Percentiles rank a stretch among this genome's conserved stretches.
phyloP scores from a whole-genome alignment of 2,329 filamentous ascomycete species.

The Metarhizium guizhouense region DNA sequence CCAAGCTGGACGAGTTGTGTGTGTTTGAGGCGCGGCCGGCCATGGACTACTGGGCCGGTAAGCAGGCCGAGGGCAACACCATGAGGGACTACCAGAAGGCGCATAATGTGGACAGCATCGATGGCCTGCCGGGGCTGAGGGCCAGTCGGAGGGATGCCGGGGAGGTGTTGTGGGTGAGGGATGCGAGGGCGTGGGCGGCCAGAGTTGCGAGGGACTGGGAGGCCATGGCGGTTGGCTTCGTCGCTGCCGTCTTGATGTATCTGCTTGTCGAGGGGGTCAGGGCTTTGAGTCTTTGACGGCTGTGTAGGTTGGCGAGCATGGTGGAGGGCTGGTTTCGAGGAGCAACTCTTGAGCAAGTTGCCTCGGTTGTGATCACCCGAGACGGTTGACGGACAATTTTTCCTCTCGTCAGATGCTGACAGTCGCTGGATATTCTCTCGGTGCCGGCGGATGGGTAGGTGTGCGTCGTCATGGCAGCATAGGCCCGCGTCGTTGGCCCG shows the following conservation, averaged over 20 bases:
- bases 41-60: conserved; percentile 40
- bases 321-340: too few species aligned
- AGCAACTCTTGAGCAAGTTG: too few species aligned
- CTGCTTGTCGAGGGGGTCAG: conserved; percentile 7
- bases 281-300: background rate
- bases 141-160: conserved; percentile 41
- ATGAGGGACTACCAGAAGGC: conserved; percentile 46
- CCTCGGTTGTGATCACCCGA: too few species aligned
- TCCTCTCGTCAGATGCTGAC: too few species aligned
- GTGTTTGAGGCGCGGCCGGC: conserved; percentile 47
- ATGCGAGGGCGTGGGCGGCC: conserved; percentile 20
- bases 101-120: conserved; percentile 47
- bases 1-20: conserved; percentile 20
- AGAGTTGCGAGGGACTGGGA: conserved; percentile 21
- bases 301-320: too few species aligned
- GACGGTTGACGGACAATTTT: too few species aligned
- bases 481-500: too few species aligned
- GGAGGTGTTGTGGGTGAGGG: conserved; percentile 35
- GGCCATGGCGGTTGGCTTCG: conserved; percentile 23
- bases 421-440: too few species aligned
- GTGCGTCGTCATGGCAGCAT: too few species aligned
- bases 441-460: too few species aligned
- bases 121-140: conserved; percentile 49
- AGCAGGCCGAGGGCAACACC: conserved; percentile 38
- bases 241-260: conserved; percentile 19